Percentiles rank a stretch among this genome's conserved stretches.
These are phyloP conservation scores for Albophoma yamanashiensis DNA, from an alignment of 2,329 filamentous ascomycete genomes.

Conservation along the genomic window DNA sequence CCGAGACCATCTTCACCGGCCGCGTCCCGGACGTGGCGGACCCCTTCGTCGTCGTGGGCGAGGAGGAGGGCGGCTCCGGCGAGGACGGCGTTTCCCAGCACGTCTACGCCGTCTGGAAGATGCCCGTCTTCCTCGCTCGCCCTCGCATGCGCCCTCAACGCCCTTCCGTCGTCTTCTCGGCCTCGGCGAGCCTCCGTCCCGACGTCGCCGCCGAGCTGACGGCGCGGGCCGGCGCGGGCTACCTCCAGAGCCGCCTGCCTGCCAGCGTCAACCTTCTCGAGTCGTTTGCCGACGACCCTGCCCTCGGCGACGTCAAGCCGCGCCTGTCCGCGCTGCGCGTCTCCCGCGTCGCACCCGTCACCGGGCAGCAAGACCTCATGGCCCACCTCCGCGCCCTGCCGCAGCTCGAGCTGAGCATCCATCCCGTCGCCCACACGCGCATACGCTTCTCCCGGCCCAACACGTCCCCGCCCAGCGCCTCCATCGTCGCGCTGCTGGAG, in stretches of 20 bases:
- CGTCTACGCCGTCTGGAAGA: constrained; percentile 49
- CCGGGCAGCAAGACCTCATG: constrained; percentile 48
- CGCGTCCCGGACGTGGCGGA: constrained; percentile 37
- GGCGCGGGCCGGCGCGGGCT: constrained; percentile 37
- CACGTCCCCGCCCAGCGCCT: constrained; percentile 43
- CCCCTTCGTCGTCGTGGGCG: constrained; percentile 39
- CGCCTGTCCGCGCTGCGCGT: constrained; percentile 64
- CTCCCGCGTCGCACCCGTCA: constrained; percentile 60
- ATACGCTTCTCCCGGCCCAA: constrained; percentile 60
- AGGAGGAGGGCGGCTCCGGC: constrained; percentile 17
- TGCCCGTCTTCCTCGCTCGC: constrained; percentile 44
- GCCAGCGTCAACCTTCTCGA: constrained; percentile 69
- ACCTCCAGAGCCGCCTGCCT: constrained; percentile 58
- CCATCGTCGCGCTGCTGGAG: constrained; percentile 61
- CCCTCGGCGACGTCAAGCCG: constrained; percentile 49
- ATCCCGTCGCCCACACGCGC: constrained; percentile 60
- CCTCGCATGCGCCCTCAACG: constrained; percentile 55
- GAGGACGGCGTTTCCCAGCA: constrained; percentile 19
- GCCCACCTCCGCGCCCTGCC: constrained; percentile 55
- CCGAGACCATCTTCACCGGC: constrained; percentile 51
- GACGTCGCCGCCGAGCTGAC: constrained; percentile 18
- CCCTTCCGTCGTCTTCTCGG: constrained; percentile 55
- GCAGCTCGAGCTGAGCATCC: constrained; percentile 51
- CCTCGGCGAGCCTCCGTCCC: constrained; percentile 49
- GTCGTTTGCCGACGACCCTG: constrained; percentile 57